Evolutionary conservation across 495 filamentous ascomycete genomes (phyloP), one percentile per base, ranked within the genome.

Genomic region (Hypoxylon rickii): DNA sequence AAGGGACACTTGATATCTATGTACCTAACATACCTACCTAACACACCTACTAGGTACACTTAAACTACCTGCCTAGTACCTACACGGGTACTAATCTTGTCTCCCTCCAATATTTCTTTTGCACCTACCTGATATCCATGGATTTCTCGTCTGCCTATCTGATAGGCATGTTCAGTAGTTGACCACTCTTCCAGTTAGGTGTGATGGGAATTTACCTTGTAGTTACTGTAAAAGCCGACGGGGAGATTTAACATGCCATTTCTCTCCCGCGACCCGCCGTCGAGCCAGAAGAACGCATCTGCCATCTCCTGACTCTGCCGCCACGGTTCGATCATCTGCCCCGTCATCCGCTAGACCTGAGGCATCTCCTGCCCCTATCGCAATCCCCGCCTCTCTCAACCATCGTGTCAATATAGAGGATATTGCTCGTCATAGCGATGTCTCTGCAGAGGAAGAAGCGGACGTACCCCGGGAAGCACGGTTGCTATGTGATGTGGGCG

Each of bases 401-500:
- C 37, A 18, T 6, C 36, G 6, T 15, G 11, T 55, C 24, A 22
- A n/a, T 11, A 13, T 20, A 4, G 44, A 52, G 53, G 40, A 41
- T 33, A 15, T 42, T 49, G 47, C 22, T n/a, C 52, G 19, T 24
- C 60, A 43, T 8, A 56, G 50, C 38, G 51, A 67, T 51, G 24
- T 53, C 16, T 65, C 64, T 11, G 58, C 60, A 3, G 70, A 71
- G 41, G 73, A 76, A 37, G 75, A 76, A 51, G 72, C 73, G 20
- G 73, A 78, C 37, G 75, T 78, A 3, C 75, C 73, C 20, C 67
- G 70, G 12, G 75, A 78, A 47, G 75, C 81, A 7, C 74, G 82
- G 2, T 72, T 85, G 44, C 69, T 85, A 1, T 76, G 80, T 33
- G 82, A 85, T 42, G 75, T 80, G 0, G 77, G 81, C 37, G 82